Base-by-base conservation (phyloP, 352 stramenopile genomes). In the Globisporangium ultimum region DNA sequence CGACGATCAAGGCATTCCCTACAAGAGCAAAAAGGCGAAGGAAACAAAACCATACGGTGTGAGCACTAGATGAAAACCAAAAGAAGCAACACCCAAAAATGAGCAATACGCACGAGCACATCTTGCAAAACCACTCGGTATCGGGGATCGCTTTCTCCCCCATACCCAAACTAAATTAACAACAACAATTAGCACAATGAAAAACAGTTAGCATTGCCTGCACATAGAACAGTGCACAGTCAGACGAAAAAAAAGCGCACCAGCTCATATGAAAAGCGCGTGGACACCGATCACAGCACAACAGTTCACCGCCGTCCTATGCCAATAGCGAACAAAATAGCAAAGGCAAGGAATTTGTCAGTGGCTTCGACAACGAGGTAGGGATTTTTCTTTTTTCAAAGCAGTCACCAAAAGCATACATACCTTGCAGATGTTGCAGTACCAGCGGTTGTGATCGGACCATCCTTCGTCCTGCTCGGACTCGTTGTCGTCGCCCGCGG, bases 221-320 rank as follows among this genome's bases (percentile, higher is more conserved):
- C 5, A 36, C 28, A 10, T 10, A 48, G 3, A 42, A 38, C 22
- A 41, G 18, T 17, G 48, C 28, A 22, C 3, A 5, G 38, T n/a
- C 13, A 62, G 24, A 60, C 17, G 22, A 58, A 40, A 18, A 55
- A 20, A 28, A 40, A 11, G 42, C 71, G 28, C 53, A 87, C 73
- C 86, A 95, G 60, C 70, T 89, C 84, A 93, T 93, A 67, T 98
- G 95, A 78, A 97, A 98, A 17, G 91, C 82, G 54, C 93, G 67
- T 14, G 93, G 93, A 65, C 95, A 98, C 17, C 84, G 86, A 53
- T 95, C 89, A 62, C 95, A 98, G 57, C 85, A 97, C 24, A 97
- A 67, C 48, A 98, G 53, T 58, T 96, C 86, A 38, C 91, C 91
- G 47, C 80, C 81, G 38, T 93, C 87, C 53, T 61, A 18, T 45